These are phyloP conservation scores for Silybum marianum DNA, from an alignment of 129 eudicot species.

Conservation along the genomic window DNA sequence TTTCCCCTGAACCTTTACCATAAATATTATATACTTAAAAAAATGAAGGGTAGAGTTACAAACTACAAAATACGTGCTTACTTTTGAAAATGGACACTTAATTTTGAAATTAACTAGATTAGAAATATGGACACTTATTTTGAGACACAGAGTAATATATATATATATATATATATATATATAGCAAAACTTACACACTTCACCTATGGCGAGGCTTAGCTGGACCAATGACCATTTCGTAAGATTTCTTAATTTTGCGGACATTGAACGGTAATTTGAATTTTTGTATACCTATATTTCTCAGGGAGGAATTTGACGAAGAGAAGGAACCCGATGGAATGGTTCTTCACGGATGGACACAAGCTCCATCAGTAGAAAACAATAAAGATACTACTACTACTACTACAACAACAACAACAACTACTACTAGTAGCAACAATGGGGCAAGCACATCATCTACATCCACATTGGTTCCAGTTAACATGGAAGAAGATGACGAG, in stretches of 20 bases:
- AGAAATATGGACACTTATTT: background rate
- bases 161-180: too few species aligned
- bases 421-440: constrained; percentile 26
- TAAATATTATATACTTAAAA: background rate
- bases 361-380: constrained; percentile 51
- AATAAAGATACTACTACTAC: constrained; percentile 21
- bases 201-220: background rate
- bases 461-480: constrained; percentile 34
- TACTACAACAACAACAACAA: background rate
- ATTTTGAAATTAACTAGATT: background rate
- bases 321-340: constrained; percentile 96
- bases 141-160: background rate
- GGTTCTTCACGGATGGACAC: constrained; percentile 95
- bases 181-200: background rate
- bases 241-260: background rate
- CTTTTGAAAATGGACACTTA: background rate
- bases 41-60: background rate
- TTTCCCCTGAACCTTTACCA: background rate
- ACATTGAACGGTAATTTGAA: background rate
- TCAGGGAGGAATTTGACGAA: constrained; percentile 97
- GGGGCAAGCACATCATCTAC: constrained; percentile 67
- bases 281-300: background rate
- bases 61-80: background rate
- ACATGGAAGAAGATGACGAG: constrained; percentile 53
- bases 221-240: background rate